A percentile compares a stretch with the other conserved stretches of the same genome.
Evolutionary conservation across 768 basidiomycete species (phyloP).

Genomic region (Phlegmacium glaucopus): DNA sequence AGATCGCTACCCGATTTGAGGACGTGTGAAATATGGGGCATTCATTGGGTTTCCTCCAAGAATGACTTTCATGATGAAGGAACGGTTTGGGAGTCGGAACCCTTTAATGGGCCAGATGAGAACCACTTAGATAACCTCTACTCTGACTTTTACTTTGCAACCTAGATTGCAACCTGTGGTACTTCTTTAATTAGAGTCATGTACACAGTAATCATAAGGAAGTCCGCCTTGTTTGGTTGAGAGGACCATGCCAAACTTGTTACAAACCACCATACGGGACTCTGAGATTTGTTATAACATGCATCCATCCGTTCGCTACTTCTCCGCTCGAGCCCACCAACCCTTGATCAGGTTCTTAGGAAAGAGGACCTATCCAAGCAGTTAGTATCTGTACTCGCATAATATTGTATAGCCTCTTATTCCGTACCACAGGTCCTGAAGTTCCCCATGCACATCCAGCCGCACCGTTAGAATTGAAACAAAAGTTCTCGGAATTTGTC

Average conservation of each 20-base stretch:
- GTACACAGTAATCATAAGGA: no score
- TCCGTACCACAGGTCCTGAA: slow-evolving; percentile 25
- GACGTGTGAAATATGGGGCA: slow-evolving; percentile 71
- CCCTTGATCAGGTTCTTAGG: slow-evolving; percentile 66
- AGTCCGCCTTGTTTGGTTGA: slow-evolving; percentile 15
- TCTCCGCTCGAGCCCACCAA: slow-evolving; percentile 43
- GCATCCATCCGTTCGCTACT: slow-evolving; percentile 23
- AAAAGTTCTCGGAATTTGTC: slow-evolving; percentile 43
- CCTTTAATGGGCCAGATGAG: slow-evolving; percentile 33
- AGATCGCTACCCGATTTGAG: slow-evolving; percentile 57
- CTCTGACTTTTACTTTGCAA: slow-evolving; percentile 8
- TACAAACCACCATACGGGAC: no score
- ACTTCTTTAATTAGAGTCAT: no score
- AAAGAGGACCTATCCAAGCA: slow-evolving; percentile 47
- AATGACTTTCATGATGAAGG: slow-evolving; percentile 39
- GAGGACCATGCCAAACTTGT: slow-evolving; percentile 8
- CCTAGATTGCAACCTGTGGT: slow-evolving; percentile 3
- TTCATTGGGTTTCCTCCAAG: slow-evolving; percentile 67
- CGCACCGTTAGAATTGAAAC: slow-evolving; percentile 59
- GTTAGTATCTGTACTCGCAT: slow-evolving; percentile 26
- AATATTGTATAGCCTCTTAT: slow-evolving; percentile 3
- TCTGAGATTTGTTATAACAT: background rate
- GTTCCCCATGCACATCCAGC: slow-evolving; percentile 58
- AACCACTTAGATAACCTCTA: slow-evolving; percentile 28
- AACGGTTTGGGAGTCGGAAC: slow-evolving; percentile 52